phyloP scores from a whole-genome alignment of 2,329 filamentous ascomycete species.

The Elsinoe perseae region DNA sequence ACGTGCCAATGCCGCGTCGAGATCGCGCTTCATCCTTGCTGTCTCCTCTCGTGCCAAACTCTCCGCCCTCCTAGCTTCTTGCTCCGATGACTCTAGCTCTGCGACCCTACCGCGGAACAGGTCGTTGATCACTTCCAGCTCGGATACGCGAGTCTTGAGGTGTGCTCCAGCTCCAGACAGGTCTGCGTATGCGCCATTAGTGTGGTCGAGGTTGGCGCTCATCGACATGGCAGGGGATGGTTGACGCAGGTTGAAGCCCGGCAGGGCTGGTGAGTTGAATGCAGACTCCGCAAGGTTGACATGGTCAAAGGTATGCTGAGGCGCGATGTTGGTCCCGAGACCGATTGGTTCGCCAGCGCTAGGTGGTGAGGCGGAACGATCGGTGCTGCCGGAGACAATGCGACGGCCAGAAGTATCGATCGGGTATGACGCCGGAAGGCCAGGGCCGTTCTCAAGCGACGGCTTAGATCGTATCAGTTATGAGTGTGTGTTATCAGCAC shows the following conservation, averaged over 20 bases:
- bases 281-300: constrained; percentile 59
- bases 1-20: constrained; percentile 67
- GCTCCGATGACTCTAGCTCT: constrained; percentile 70
- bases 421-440: constrained; percentile 50
- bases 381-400: constrained; percentile 61
- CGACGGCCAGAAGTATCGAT: constrained; percentile 52
- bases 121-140: constrained; percentile 86
- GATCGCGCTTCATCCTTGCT: constrained; percentile 49
- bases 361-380: constrained; percentile 69
- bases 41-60: constrained; percentile 52
- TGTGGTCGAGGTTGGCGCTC: constrained; percentile 56
- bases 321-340: constrained; percentile 58
- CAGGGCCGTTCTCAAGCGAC: constrained; percentile 45
- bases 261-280: constrained; percentile 51
- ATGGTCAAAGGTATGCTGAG: constrained; percentile 71
- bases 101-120: constrained; percentile 60
- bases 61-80: constrained; percentile 55
- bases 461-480: constrained; percentile 27
- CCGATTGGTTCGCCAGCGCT: constrained; percentile 70
- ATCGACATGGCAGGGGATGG: constrained; percentile 53
- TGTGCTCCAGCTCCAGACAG: constrained; percentile 72
- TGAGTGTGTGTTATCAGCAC: not conserved
- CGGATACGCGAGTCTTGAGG: constrained; percentile 89
- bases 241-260: constrained; percentile 38
- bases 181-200: constrained; percentile 68